Evolutionary conservation across 768 basidiomycete species (phyloP).

Genomic region (Cyclocybe aegerita): DNA sequence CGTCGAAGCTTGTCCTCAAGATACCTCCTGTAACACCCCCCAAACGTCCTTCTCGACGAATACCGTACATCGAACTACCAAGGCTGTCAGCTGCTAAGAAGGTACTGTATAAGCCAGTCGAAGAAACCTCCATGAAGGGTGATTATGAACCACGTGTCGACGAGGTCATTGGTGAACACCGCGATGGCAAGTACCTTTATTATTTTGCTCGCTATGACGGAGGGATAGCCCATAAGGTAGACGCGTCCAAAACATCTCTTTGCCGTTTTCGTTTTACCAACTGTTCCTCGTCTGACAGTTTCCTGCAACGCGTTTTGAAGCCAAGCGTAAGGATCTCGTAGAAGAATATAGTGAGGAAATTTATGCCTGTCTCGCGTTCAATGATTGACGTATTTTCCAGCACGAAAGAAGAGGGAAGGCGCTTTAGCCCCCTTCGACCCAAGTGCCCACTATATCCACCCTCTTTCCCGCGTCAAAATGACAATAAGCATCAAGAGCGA

Average conservation of each 20-base stretch:
- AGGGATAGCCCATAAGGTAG: conserved; percentile 60
- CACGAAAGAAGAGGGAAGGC: conserved; percentile 40
- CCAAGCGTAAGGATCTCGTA: conserved; percentile 44
- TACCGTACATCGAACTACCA: conserved; percentile 39
- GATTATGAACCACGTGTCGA: conserved; percentile 32
- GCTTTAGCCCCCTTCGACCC: conserved; percentile 57
- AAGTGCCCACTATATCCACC: conserved; percentile 54
- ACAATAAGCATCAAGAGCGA: conserved; percentile 29
- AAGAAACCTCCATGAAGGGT: conserved; percentile 30
- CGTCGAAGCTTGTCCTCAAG: not conserved
- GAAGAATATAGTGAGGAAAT: conserved; percentile 52
- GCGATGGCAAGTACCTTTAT: conserved; percentile 36
- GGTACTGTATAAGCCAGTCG: conserved; percentile 37
- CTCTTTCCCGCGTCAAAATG: conserved; percentile 51
- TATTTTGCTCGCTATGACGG: conserved; percentile 62
- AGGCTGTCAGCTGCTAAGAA: conserved; percentile 35
- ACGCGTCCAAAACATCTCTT: conserved; percentile 14
- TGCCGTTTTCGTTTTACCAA: not conserved
- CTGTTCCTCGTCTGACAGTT: conserved; percentile 33
- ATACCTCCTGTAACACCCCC: conserved; percentile 2
- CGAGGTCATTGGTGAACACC: conserved; percentile 61
- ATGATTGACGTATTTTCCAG: conserved; percentile 58
- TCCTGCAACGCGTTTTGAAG: conserved; percentile 35
- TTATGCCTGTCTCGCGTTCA: conserved; percentile 26
- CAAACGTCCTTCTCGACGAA: conserved; percentile 5